phyloP scores from a whole-genome alignment of 371 early-diverging fungal species.

The Sporodiniella umbellata region DNA sequence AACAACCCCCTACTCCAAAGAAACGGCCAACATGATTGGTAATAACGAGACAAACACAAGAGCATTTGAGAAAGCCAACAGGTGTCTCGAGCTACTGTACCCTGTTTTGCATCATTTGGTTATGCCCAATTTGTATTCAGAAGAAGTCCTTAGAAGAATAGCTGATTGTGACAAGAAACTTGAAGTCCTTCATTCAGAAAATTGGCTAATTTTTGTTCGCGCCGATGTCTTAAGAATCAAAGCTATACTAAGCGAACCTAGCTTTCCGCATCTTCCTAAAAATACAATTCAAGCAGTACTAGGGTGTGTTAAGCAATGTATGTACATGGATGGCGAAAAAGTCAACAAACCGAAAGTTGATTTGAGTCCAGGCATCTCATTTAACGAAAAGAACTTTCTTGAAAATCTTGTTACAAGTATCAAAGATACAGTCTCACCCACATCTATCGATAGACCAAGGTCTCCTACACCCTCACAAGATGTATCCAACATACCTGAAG shows the following conservation, averaged over 20 bases:
- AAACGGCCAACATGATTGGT: constrained; percentile 35
- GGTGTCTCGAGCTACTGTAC: constrained; percentile 56
- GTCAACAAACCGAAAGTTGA: constrained; percentile 12
- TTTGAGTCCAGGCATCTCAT: neutral
- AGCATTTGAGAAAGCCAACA: constrained; percentile 27
- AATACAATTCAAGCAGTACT: constrained; percentile 49
- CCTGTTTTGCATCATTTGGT: constrained; percentile 55
- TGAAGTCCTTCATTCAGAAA: constrained; percentile 62
- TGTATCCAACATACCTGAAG: constrained; percentile 11
- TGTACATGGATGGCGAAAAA: constrained; percentile 64
- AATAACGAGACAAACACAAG: constrained; percentile 9
- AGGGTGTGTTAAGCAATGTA: constrained; percentile 44
- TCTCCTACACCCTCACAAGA: no score
- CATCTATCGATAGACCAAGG: neutral
- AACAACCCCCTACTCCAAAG: constrained; percentile 38
- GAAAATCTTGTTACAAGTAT: neutral
- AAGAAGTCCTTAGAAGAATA: constrained; percentile 40
- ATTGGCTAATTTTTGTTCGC: constrained; percentile 58
- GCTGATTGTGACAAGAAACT: constrained; percentile 25
- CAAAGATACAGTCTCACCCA: neutral
- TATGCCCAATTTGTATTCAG: constrained; percentile 51
- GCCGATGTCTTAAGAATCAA: constrained; percentile 46
- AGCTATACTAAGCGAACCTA: constrained; percentile 32
- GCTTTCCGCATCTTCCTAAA: constrained; percentile 38
- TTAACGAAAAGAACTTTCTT: neutral